Evolutionary conservation across 2,329 filamentous ascomycete genomes (phyloP), one percentile per base, ranked within the genome.

Genomic region (Chaetomium globosum): DNA sequence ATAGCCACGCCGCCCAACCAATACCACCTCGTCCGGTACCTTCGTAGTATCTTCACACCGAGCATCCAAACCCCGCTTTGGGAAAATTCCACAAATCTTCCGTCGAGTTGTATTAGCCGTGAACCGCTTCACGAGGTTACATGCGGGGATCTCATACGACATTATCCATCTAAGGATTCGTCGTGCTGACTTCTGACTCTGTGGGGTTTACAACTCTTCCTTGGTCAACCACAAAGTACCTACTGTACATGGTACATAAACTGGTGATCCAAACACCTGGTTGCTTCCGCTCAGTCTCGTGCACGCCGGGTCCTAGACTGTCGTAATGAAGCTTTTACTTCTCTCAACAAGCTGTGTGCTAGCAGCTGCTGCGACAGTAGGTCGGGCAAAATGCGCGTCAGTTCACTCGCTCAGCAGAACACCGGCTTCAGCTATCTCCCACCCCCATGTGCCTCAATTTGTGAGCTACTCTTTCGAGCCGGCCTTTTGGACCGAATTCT

Each of bases 401-500:
- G 19, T 26, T 36, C 16, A 61, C 59, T 56, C 48, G 26, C 59
- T 67, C 36, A 65, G 26, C 36, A 28, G 21, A 4, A 23, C 39
- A 2, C 68, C 59, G 0, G 28, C 65, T 1, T 68, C 66, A 6
- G 58, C 68, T 19, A 63, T 70, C n/a, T 70, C 64, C 2, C 60
- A 67, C 23, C 46, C 57, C 12, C 66, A 68, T 59, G 59, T 30
- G 31, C 61, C 68, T 8, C 66, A 68, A 26, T 70, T 70, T 21
- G 61, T 68, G 33, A 68, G 66, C 48, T 70, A 70, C 58, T 70
- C 68, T 12, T 70, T 70, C 33, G 66, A 70, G 39, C 68, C 68
- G 23, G 68, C 68, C 49, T 68, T 66, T 46, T 70, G 68, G 68
- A 52, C 56, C 49, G 68, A 70, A 57, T 70, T 70, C 61, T 70